phyloP scores from a whole-genome alignment of 352 stramenopile species.

The Globisporangium yorkense region DNA sequence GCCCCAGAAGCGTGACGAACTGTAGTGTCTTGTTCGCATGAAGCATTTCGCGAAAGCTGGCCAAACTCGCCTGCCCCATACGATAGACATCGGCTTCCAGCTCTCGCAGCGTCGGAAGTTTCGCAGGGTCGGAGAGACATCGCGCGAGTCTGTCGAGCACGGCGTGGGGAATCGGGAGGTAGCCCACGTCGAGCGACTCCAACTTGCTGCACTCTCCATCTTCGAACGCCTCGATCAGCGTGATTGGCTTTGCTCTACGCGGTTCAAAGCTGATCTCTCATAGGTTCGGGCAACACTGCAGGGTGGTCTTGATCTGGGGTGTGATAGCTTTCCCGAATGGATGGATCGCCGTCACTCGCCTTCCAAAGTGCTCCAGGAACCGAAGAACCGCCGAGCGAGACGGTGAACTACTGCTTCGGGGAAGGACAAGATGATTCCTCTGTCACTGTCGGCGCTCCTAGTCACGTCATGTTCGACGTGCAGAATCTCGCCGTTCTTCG shows the following conservation, averaged over 20 bases:
- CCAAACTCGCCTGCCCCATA: no score
- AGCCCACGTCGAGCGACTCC: constrained; percentile 4
- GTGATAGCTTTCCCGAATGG: no score
- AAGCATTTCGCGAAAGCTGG: not conserved
- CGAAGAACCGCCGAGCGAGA: no score
- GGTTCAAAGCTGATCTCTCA: no score
- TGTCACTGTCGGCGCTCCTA: not conserved
- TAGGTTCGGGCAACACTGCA: no score
- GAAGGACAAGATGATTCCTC: not conserved
- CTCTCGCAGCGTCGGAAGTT: constrained; percentile 3
- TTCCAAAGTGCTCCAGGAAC: constrained; percentile 1
- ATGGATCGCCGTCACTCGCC: constrained; percentile 1
- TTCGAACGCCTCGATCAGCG: not conserved
- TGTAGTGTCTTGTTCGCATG: constrained; percentile 8
- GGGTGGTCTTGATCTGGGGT: not conserved
- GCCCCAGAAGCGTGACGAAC: not conserved
- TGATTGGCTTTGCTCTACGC: no score
- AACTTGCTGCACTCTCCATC: not conserved
- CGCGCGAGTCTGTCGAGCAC: not conserved
- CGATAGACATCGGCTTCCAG: not conserved
- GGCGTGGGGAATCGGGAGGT: not conserved
- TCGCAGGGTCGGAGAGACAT: not conserved
- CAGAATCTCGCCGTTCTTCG: not conserved
- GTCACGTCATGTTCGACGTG: not conserved
- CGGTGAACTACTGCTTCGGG: no score